A percentile compares a stretch with the other conserved stretches of the same genome.
These are phyloP conservation scores for Chaetomiaceae sp. DNA, from an alignment of 2,329 filamentous ascomycete species.

Conservation along the genomic window DNA sequence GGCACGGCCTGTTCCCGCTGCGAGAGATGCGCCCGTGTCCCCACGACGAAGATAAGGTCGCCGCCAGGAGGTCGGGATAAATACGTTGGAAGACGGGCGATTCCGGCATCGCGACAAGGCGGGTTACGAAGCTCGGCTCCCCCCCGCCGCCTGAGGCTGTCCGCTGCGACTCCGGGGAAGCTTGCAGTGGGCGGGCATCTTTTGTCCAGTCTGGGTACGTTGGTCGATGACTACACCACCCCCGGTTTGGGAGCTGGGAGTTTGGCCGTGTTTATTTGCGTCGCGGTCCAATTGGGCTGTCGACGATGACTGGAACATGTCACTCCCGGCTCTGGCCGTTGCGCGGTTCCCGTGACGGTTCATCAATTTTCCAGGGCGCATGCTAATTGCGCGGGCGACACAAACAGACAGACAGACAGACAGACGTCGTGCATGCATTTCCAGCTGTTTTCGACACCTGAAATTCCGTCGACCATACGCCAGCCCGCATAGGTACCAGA, in stretches of 20 bases:
- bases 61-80: slow-evolving; percentile 23
- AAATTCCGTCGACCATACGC: no score
- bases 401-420: slow-evolving; percentile 4
- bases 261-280: neutral
- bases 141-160: neutral
- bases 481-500: no score
- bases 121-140: neutral
- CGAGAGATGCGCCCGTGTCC: slow-evolving; percentile 26
- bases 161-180: neutral
- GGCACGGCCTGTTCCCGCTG: slow-evolving; percentile 9
- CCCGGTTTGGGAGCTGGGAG: neutral
- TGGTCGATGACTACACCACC: neutral
- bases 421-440: neutral
- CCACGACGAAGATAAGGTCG: slow-evolving; percentile 21
- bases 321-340: neutral
- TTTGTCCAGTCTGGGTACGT: slow-evolving; percentile 8
- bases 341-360: neutral
- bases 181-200: neutral
- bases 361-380: neutral
- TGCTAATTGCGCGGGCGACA: slow-evolving; percentile 7
- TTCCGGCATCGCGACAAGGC: slow-evolving; percentile 11
- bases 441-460: neutral
- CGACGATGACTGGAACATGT: neutral
- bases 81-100: slow-evolving; percentile 10
- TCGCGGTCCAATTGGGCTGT: slow-evolving; percentile 13